Percentiles rank a stretch among this genome's conserved stretches.
These are phyloP conservation scores for Talaromyces sp. DNA, from an alignment of 2,329 filamentous ascomycete species.

Conservation along the genomic window DNA sequence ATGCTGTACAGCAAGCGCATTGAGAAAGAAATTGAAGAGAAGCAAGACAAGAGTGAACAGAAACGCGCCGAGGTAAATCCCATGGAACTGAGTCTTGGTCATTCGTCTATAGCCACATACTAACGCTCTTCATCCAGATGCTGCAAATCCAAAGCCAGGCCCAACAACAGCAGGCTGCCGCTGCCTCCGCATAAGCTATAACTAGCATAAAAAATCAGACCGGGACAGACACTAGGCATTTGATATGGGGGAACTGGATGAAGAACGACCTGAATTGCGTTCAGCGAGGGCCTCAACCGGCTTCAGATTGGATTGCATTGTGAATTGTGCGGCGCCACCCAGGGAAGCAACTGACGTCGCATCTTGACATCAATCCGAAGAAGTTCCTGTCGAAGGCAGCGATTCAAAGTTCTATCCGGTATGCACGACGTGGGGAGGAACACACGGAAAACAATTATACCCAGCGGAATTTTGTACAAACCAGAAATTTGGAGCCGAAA, in stretches of 20 bases:
- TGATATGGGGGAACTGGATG: too few relatives aligned
- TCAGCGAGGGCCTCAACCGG: too few relatives aligned
- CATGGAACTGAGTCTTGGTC: background rate
- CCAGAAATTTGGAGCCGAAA: background rate
- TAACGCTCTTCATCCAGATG: constrained; percentile 33
- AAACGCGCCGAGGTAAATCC: constrained; percentile 64
- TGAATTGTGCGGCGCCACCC: too few relatives aligned
- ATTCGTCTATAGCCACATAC: constrained; percentile 2
- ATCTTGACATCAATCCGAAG: background rate
- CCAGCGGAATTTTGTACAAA: constrained; percentile 14
- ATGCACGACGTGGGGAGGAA: background rate
- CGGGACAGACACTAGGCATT: too few relatives aligned
- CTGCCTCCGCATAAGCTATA: constrained; percentile 35
- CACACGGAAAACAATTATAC: constrained; percentile 18
- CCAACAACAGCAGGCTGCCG: constrained; percentile 39
- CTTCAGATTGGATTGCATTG: too few relatives aligned
- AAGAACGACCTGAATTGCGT: too few relatives aligned
- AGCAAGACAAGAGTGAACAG: constrained; percentile 66
- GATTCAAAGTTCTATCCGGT: background rate
- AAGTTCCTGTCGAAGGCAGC: background rate
- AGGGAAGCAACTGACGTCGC: background rate
- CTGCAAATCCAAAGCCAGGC: constrained; percentile 43
- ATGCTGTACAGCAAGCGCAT: constrained; percentile 60
- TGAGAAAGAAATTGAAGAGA: constrained; percentile 66
- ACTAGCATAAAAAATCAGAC: background rate